Evolutionary conservation across 2,329 filamentous ascomycete species (phyloP).

Genomic region (Davidsoniella virescens): DNA sequence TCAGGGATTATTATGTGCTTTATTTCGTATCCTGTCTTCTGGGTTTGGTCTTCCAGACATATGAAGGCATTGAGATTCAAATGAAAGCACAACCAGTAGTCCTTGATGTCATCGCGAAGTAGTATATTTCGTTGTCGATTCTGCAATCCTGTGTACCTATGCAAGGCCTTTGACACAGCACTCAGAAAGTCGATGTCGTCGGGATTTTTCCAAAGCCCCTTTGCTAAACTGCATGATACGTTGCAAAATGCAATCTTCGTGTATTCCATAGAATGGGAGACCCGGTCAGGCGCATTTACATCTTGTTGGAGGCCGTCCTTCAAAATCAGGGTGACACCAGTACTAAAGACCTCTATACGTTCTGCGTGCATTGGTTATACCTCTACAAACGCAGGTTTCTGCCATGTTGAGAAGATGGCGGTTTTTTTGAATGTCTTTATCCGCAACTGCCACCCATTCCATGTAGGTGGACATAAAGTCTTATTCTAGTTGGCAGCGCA

Average conservation of each 20-base stretch:
- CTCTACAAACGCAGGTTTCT: slow-evolving; percentile 4
- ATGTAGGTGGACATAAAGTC: slow-evolving; percentile 82
- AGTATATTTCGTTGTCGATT: slow-evolving; percentile 14
- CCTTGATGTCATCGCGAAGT: slow-evolving; percentile 32
- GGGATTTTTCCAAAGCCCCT: slow-evolving; percentile 15
- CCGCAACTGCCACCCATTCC: slow-evolving; percentile 52
- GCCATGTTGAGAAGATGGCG: slow-evolving; percentile 18
- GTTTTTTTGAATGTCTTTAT: slow-evolving; percentile 94
- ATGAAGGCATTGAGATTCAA: slow-evolving; percentile 19
- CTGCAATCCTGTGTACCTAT: slow-evolving; percentile 19
- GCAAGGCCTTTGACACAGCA: slow-evolving; percentile 25
- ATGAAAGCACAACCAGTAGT: slow-evolving; percentile 21
- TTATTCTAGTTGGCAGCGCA: slow-evolving; percentile 76
- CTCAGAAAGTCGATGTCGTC: slow-evolving; percentile 25
- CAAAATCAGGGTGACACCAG: slow-evolving; percentile 33
- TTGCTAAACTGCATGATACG: slow-evolving; percentile 14
- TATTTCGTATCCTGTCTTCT: slow-evolving; percentile 18
- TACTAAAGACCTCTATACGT: slow-evolving; percentile 17
- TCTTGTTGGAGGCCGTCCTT: slow-evolving; percentile 28
- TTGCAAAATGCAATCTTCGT: slow-evolving; percentile 14
- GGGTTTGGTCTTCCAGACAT: slow-evolving; percentile 13
- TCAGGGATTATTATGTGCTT: slow-evolving; percentile 26
- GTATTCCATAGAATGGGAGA: slow-evolving; percentile 30
- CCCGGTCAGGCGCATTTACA: slow-evolving; percentile 43
- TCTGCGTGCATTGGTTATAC: slow-evolving; percentile 16